Conservation (phyloP, 2,329 filamentous ascomycete genomes). For the Chalaropsis thielavioides region DNA sequence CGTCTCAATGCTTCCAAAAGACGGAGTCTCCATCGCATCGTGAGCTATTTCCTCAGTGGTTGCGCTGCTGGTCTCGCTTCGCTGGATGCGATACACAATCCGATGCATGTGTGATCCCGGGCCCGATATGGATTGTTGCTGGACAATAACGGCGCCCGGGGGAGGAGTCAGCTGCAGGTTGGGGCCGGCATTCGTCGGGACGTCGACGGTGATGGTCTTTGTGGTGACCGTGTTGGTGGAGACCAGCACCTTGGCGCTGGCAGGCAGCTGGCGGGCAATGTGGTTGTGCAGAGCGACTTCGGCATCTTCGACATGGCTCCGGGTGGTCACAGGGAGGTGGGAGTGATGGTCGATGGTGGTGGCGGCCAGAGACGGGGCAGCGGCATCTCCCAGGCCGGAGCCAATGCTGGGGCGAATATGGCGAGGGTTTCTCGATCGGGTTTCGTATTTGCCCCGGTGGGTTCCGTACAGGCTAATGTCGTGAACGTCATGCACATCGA, state of each 20-base stretch:
- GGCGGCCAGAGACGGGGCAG: background rate
- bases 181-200: slow-evolving; percentile 31
- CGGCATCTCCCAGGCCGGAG: no score
- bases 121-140: slow-evolving; percentile 26
- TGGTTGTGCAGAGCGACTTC: slow-evolving; percentile 34
- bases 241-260: slow-evolving; percentile 44
- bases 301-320: slow-evolving; percentile 18
- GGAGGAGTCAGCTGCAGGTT: slow-evolving; percentile 37
- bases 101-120: slow-evolving; percentile 24
- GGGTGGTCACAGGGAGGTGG: slow-evolving; percentile 9
- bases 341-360: background rate
- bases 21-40: background rate
- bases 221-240: slow-evolving; percentile 44
- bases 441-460: slow-evolving; percentile 18
- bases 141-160: slow-evolving; percentile 44
- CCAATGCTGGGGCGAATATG: background rate
- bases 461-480: slow-evolving; percentile 26
- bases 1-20: no score
- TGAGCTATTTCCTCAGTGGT: slow-evolving; percentile 25
- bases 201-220: slow-evolving; percentile 50
- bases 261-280: slow-evolving; percentile 39
- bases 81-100: slow-evolving; percentile 45
- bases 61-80: slow-evolving; percentile 34
- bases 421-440: background rate
- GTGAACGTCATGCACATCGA: slow-evolving; percentile 33